phyloP scores from a whole-genome alignment of 2,329 filamentous ascomycete species.

The Pseudogymnoascus sp. region DNA sequence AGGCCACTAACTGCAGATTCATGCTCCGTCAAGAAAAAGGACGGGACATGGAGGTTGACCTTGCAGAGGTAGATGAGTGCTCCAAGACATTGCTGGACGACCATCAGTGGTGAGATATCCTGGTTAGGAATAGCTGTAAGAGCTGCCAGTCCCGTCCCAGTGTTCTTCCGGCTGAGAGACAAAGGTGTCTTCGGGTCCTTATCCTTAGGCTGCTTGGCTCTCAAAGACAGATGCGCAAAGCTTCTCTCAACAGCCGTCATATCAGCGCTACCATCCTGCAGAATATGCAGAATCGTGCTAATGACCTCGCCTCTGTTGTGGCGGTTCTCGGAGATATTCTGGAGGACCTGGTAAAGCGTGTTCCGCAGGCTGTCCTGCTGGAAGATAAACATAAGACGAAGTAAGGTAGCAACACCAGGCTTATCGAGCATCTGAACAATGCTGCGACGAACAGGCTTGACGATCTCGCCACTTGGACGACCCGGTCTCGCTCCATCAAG shows the following conservation, averaged over 20 bases:
- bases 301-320: slow-evolving; percentile 92
- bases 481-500: slow-evolving; percentile 36
- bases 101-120: slow-evolving; percentile 86
- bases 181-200: slow-evolving; percentile 67
- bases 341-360: slow-evolving; percentile 77
- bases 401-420: slow-evolving; percentile 84
- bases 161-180: slow-evolving; percentile 64
- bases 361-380: slow-evolving; percentile 79
- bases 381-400: slow-evolving; percentile 97
- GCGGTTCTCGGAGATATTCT: slow-evolving; percentile 91
- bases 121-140: slow-evolving; percentile 51
- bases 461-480: slow-evolving; percentile 34
- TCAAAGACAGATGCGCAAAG: slow-evolving; percentile 85
- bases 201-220: slow-evolving; percentile 70
- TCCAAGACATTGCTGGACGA: slow-evolving; percentile 90
- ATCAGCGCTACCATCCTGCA: slow-evolving; percentile 92
- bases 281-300: slow-evolving; percentile 81
- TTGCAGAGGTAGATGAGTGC: slow-evolving; percentile 75
- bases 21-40: slow-evolving; percentile 90
- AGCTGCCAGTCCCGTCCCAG: slow-evolving; percentile 41
- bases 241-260: slow-evolving; percentile 90
- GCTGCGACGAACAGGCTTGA: slow-evolving; percentile 64
- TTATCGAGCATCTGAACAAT: slow-evolving; percentile 97
- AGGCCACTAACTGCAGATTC: slow-evolving; percentile 64
- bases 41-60: slow-evolving; percentile 73